Evolutionary conservation across 23 red algal species (phyloP).

Genomic region (Chondrus crispus): DNA sequence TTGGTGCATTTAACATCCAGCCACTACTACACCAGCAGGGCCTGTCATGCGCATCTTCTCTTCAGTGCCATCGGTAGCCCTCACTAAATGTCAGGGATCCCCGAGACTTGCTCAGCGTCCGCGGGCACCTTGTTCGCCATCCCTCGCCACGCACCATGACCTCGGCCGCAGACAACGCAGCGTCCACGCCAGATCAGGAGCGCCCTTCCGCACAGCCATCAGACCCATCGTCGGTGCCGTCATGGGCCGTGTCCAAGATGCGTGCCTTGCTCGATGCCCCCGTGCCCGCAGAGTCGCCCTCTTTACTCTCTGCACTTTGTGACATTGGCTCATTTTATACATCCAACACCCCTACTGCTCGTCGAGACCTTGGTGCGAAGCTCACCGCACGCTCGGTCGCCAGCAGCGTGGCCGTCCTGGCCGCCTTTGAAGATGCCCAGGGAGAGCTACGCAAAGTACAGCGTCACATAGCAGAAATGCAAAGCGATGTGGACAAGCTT

Average conservation of each 20-base stretch:
- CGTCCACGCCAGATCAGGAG: too few species aligned
- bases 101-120: too few species aligned
- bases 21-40: too few species aligned
- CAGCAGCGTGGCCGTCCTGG: slow-evolving; percentile 36
- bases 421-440: slow-evolving; percentile 41
- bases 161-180: too few species aligned
- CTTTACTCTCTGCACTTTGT: slow-evolving; percentile 27
- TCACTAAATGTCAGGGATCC: too few species aligned
- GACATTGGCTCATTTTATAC: slow-evolving; percentile 39
- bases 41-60: too few species aligned
- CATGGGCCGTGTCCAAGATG: slow-evolving; percentile 59
- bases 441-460: slow-evolving; percentile 24
- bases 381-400: slow-evolving; percentile 29
- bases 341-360: slow-evolving; percentile 9
- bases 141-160: too few species aligned
- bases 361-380: slow-evolving; percentile 21
- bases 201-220: too few species aligned
- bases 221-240: too few species aligned
- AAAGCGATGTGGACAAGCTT: slow-evolving; percentile 47
- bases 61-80: too few species aligned
- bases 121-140: too few species aligned
- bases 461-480: slow-evolving; percentile 51
- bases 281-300: slow-evolving; percentile 34
- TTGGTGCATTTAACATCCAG: too few species aligned
- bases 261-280: slow-evolving; percentile 49